Evolutionary conservation across 768 basidiomycete species (phyloP), one percentile per base, ranked within the genome.

Genomic region (Sporobolomyces phaffii): DNA sequence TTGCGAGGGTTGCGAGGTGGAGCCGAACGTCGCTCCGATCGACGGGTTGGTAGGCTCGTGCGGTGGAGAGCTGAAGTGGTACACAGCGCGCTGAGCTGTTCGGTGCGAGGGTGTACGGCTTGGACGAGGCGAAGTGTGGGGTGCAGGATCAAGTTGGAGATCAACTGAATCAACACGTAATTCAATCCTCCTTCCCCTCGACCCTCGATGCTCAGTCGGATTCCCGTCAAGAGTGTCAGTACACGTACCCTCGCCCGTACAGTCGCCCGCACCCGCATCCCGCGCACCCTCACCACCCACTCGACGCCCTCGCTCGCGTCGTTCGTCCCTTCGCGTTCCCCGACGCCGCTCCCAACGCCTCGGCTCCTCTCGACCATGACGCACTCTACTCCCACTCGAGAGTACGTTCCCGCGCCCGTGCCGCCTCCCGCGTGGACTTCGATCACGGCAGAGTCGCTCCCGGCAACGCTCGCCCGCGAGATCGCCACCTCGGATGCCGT

Each of bases 361-460:
- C 45, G 36, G 17, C n/a, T 26, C n/a, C 14, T 7, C 15, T 43
- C 54, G 5, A 56, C 43, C 54, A 56, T 56, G 54, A 40, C 50
- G 14, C 3, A 31, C 33, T n/a, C 38, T 29, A 28, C 54, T n/a
- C 8, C 54, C 28, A 11, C 54, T 24, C 29, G 29, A 29, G 28
- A 5, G 20, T 65, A 66, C 48, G 59, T 62, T 3, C 26, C 22
- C 1, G 57, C 70, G 1, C 70, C 65, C 1, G 53, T 63, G 15
- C 50, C 5, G 15, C 71, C 71, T 0, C 71, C 71, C 0, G 7
- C 17, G 1, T 72, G 71, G 71, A 33, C 51, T 1, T 26, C 51
- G 17, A 43, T n/a, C 52, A 57, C 67, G 22, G 18, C 60, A 1
- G 5, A 17, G 2, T 15, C 18, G n/a, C 60, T 69, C 62, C 28